Conservation (phyloP, 208 protist species). For the Strigomonas culicis region DNA sequence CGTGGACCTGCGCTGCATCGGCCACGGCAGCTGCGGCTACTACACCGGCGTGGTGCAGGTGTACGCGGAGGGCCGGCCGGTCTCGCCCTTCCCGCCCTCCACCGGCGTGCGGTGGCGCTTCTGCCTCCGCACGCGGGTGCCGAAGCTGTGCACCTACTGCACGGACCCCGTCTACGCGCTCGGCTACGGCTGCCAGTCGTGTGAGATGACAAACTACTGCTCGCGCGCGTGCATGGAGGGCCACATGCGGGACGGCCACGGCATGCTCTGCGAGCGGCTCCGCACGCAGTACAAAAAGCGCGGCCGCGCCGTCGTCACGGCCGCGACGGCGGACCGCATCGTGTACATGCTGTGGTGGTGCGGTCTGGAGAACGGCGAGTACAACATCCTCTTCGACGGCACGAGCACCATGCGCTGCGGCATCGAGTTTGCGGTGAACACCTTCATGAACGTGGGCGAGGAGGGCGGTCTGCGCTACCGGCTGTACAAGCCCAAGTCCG, state of each 20-base stretch:
- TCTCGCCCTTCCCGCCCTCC: neutral
- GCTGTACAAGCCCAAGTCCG: conserved; percentile 30
- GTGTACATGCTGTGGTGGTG: conserved; percentile 81
- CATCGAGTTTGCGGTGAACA: conserved; percentile 71
- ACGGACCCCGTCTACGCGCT: conserved; percentile 83
- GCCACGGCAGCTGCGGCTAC: conserved; percentile 71
- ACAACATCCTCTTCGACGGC: conserved; percentile 70
- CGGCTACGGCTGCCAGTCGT: conserved; percentile 75
- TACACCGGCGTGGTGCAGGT: conserved; percentile 64
- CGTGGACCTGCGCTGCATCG: conserved; percentile 73
- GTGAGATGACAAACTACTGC: conserved; percentile 80
- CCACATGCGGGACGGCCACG: conserved; percentile 64
- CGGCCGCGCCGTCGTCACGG: conserved; percentile 55
- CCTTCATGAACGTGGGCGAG: conserved; percentile 55
- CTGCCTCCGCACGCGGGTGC: conserved; percentile 62
- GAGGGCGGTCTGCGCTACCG: conserved; percentile 68
- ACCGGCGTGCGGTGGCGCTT: conserved; percentile 21
- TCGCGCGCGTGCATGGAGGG: conserved; percentile 62
- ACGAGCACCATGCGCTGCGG: conserved; percentile 60
- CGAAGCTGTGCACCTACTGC: conserved; percentile 73
- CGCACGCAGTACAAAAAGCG: conserved; percentile 54
- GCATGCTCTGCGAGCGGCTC: conserved; percentile 66
- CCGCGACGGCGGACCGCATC: conserved; percentile 60
- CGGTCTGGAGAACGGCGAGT: conserved; percentile 56
- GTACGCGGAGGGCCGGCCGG: conserved; percentile 27